A percentile compares a stretch with the other conserved stretches of the same genome.
Conservation (phyloP, 805 yeast species). For the Kazachstania kunashirensis region DNA sequence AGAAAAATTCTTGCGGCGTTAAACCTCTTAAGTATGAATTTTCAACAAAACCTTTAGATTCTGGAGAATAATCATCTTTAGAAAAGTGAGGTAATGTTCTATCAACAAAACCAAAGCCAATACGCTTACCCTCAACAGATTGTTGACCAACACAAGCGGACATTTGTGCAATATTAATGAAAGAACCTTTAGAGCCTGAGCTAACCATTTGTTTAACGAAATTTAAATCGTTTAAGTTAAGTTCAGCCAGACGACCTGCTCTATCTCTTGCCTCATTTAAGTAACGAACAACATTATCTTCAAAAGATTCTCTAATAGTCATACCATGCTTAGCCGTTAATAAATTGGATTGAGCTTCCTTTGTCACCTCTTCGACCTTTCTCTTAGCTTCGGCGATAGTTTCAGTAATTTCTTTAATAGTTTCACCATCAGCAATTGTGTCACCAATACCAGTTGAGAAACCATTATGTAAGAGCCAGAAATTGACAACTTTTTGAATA, state of each 20-base stretch:
- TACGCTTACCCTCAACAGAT: slow-evolving; percentile 98
- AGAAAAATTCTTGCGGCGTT: slow-evolving; percentile 97
- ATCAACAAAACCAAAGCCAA: slow-evolving; percentile 93
- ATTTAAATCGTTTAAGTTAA: slow-evolving; percentile 84
- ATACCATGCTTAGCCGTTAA: slow-evolving; percentile 97
- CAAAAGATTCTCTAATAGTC: slow-evolving; percentile 97
- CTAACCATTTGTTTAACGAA: slow-evolving; percentile 99
- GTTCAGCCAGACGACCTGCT: slow-evolving; percentile 97
- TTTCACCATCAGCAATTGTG: slow-evolving; percentile 94
- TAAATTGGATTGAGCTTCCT: slow-evolving; percentile 81
- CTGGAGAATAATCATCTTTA: slow-evolving; percentile 97
- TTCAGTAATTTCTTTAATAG: slow-evolving; percentile 88
- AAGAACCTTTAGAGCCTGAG: slow-evolving; percentile 98
- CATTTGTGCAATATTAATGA: slow-evolving; percentile 98
- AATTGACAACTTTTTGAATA: slow-evolving; percentile 90
- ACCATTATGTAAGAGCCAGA: slow-evolving; percentile 93
- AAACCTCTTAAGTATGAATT: slow-evolving; percentile 94
- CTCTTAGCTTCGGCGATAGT: slow-evolving; percentile 89
- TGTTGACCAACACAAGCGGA: slow-evolving; percentile 99
- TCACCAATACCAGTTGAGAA: slow-evolving; percentile 99
- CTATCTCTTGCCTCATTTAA: slow-evolving; percentile 98
- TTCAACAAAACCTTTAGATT: slow-evolving; percentile 95
- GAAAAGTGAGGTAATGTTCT: slow-evolving; percentile 97
- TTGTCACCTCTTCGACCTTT: slow-evolving; percentile 87
- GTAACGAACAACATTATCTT: slow-evolving; percentile 90